A percentile compares a stretch with the other conserved stretches of the same genome.
These are phyloP conservation scores for Exophiala xenobiotica DNA, from an alignment of 2,329 filamentous ascomycete species.

Conservation along the genomic window DNA sequence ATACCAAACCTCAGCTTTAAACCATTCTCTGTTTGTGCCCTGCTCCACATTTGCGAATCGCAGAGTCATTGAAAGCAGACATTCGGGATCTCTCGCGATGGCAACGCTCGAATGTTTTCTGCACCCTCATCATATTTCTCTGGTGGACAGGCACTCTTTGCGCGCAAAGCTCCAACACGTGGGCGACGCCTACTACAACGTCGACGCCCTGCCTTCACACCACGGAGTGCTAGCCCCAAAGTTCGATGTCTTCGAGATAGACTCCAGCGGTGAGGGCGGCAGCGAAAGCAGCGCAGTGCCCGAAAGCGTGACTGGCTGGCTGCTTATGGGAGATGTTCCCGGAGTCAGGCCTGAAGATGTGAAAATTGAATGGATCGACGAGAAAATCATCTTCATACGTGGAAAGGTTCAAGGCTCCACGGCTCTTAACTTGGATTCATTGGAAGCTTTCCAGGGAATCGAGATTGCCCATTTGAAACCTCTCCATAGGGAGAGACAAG, in stretches of 20 bases:
- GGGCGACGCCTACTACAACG: conserved; percentile 15
- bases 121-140: conserved; percentile 17
- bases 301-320: conserved; percentile 2
- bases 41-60: too few species aligned
- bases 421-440: conserved; percentile 1
- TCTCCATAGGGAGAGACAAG: conserved; percentile 16
- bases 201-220: conserved; percentile 17
- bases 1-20: too few species aligned
- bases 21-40: too few species aligned
- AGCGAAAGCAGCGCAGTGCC: background rate
- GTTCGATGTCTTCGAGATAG: conserved; percentile 16
- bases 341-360: conserved; percentile 3
- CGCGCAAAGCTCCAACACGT: conserved; percentile 13
- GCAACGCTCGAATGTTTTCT: conserved; percentile 6
- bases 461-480: conserved; percentile 10
- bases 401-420: conserved; percentile 2
- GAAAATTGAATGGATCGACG: conserved; percentile 12
- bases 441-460: background rate
- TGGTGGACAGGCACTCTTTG: conserved; percentile 16
- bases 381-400: conserved; percentile 11
- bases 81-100: too few species aligned
- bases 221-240: conserved; percentile 12
- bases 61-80: too few species aligned
- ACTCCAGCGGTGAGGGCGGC: background rate
- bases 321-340: conserved; percentile 11